A percentile compares a stretch with the other conserved stretches of the same genome.
These are phyloP conservation scores for Colletotrichum gloeosporioides DNA, from an alignment of 2,329 filamentous ascomycete genomes.

Conservation along the genomic window DNA sequence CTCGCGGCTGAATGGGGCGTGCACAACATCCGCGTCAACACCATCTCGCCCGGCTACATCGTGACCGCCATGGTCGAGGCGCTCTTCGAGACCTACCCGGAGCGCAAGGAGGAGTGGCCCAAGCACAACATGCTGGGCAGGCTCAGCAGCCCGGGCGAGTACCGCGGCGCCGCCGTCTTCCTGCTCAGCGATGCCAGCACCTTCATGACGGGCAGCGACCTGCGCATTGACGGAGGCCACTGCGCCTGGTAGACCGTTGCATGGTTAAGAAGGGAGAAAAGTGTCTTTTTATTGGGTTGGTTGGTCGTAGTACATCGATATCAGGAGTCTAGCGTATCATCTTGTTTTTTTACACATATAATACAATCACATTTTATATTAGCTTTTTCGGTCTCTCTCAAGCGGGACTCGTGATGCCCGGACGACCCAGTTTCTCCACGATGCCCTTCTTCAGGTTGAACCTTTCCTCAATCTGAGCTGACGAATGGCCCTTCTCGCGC, in stretches of 20 bases:
- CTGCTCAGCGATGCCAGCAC: constrained; percentile 43
- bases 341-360: constrained; percentile 2
- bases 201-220: constrained; percentile 57
- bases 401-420: constrained; percentile 30
- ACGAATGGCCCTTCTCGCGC: constrained; percentile 42
- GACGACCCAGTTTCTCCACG: constrained; percentile 48
- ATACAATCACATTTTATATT: neutral
- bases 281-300: neutral
- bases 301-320: constrained; percentile 10
- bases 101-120: constrained; percentile 72
- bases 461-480: constrained; percentile 49
- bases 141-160: constrained; percentile 71
- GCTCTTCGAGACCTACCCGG: constrained; percentile 78
- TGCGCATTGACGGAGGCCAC: constrained; percentile 77
- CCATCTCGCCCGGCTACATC: constrained; percentile 81
- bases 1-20: constrained; percentile 76
- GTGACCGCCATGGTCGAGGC: constrained; percentile 83
- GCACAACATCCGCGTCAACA: constrained; percentile 80
- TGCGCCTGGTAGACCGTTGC: constrained; percentile 55
- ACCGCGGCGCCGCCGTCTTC: constrained; percentile 68
- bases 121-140: constrained; percentile 84
- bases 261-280: neutral
- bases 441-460: constrained; percentile 52
- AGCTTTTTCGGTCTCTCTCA: neutral
- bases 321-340: neutral